phyloP scores from a whole-genome alignment of 148 eudicot genomes.

The Rhododendron vialii region DNA sequence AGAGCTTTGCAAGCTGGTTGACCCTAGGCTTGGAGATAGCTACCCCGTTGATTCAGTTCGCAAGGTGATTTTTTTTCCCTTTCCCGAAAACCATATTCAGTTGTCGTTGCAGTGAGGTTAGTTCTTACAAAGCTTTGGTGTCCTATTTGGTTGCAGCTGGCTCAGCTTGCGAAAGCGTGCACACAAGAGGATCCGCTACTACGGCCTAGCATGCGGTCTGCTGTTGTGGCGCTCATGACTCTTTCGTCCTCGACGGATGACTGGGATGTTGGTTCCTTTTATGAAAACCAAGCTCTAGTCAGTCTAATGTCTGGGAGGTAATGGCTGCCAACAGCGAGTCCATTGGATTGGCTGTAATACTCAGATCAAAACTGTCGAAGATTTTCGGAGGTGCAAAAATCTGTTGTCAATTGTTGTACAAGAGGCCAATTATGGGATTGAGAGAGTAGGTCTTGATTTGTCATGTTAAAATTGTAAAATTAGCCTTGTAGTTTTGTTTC shows the following conservation, averaged over 20 bases:
- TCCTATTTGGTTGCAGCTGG: constrained; percentile 25
- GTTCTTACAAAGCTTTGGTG: neutral
- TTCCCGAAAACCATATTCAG: too few species aligned
- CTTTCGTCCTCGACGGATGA: constrained; percentile 59
- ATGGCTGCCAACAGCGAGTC: neutral
- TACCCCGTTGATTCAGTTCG: constrained; percentile 49
- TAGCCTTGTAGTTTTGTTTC: too few species aligned
- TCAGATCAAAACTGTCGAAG: neutral
- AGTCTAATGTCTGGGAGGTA: constrained; percentile 17
- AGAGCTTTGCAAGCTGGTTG: constrained; percentile 50
- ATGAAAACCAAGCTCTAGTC: constrained; percentile 41
- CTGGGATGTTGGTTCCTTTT: constrained; percentile 56
- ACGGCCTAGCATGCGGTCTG: constrained; percentile 71
- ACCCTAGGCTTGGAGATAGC: constrained; percentile 64
- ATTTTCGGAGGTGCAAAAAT: neutral
- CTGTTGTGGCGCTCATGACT: constrained; percentile 63
- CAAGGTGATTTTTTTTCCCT: constrained; percentile 25
- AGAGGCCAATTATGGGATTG: neutral
- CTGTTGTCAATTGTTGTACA: neutral
- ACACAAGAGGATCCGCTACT: constrained; percentile 58
- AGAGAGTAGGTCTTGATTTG: neutral
- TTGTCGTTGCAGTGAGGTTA: neutral
- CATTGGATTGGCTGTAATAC: neutral
- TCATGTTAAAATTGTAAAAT: neutral
- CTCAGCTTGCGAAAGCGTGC: constrained; percentile 73